Evolutionary conservation across 75 land plant genomes (phyloP), one percentile per base, ranked within the genome.

Genomic region (Picea sitchensis): DNA sequence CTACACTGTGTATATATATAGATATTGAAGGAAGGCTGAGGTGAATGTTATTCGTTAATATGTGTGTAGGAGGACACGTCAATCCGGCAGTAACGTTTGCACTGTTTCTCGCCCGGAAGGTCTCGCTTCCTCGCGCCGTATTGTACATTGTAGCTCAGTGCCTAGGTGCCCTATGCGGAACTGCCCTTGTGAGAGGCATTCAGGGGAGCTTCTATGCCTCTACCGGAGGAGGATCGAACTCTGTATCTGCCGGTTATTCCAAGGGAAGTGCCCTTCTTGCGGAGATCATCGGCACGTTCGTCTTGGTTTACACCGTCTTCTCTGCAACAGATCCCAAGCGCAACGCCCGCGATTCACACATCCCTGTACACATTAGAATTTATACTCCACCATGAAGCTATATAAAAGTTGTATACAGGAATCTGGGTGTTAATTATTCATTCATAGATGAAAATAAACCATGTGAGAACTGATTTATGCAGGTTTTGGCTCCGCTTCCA

Each of bases 401-500:
- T 20, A 9, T 8, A 0, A 23, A 12, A 23, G 0, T 0, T 63
- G 0, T 63, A n/a, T 14, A 9, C 8, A 7, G 65, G 21, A 18
- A 17, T 14, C 65, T 23, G 0, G 26, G 65, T n/a, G 1, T n/a
- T 7, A 64, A 23, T 2, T 11, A 64, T 64, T n/a, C 65, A 23
- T 64, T 64, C 18, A n/a, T 64, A 2, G 26, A n/a, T 64, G 21
- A 7, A 64, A 51, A 0, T 47, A 51, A 8, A 5, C 11, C 8
- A 51, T 51, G 0, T 0, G 11, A 51, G 56, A 51, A n/a, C 23
- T n/a, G 4, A 2, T 36, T 36, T 47, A 21, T 17, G 18, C 51
- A 73, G 57, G 86, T 87, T 14, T 81, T 87, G 73, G 88, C 88
- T 15, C 90, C 90, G 3, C 65, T 88, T 17, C 90, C 88, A n/a